Evolutionary conservation across 345 rosid species (phyloP), one percentile per base, ranked within the genome.

Genomic region (Trapa incisa): DNA sequence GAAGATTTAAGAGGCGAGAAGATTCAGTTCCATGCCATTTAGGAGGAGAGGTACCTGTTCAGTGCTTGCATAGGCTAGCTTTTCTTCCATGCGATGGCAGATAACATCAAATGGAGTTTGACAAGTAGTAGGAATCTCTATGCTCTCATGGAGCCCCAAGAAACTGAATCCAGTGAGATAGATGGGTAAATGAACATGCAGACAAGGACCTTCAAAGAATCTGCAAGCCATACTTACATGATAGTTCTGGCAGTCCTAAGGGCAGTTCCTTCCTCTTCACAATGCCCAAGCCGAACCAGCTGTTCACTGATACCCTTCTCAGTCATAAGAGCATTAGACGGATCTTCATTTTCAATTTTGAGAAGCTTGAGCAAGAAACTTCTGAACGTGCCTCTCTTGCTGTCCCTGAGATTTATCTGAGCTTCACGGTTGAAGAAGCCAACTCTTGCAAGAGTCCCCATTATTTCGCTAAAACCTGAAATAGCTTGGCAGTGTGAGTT

Each of bases 11-110:
- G 33, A 7, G 32, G n/a, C 61, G 37, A 57, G 15, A 32, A 32
- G 37, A 22, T n/a, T 8, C 32, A 7, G 37, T 50, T 15, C 52
- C 14, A 36, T 12, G 15, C 17, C 6, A 10, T 54, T 47, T 29
- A 65, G 5, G 53, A 37, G 0, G 17, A 37, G 52, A 65, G 22
- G 70, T 80, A 92, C 98, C 96, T 88, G 86, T 75, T 93, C 98
- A 47, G 78, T 71, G 78, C 83, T 65, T 1, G 87, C 78, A 72
- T 90, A 93, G 45, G 86, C 81, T 71, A 93, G 78, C 73, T 79
- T 87, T 80, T 84, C 89, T 84, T 93, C 97, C 98, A 93, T 93
- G 43, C 80, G 67, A 71, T 73, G 79, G 69, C 97, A 88, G 68
- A 79, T 80, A 57, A 87, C 87, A 41, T 78, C 90, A 22, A 93